A percentile compares a stretch with the other conserved stretches of the same genome.
phyloP scores from a whole-genome alignment of 192 early-diverging fungal genomes.

The Rhizophagus sp. region DNA sequence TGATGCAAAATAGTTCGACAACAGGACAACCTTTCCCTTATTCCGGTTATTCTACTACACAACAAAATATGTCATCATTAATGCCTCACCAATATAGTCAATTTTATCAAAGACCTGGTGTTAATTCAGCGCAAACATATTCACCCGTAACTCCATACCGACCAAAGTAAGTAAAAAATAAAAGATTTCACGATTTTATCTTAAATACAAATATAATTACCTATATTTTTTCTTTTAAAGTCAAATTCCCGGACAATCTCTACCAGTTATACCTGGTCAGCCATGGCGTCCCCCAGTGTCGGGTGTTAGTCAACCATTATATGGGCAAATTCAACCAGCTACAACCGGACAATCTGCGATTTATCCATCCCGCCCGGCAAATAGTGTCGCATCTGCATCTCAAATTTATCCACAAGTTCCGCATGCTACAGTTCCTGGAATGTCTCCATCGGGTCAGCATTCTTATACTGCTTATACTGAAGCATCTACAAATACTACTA shows the following conservation, averaged over 20 bases:
- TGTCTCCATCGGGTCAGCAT: slow-evolving; percentile 40
- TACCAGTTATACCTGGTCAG: slow-evolving; percentile 24
- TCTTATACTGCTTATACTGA: slow-evolving; percentile 27
- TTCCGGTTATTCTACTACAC: neutral
- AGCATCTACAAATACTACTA: slow-evolving; percentile 25
- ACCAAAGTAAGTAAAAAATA: slow-evolving; percentile 4
- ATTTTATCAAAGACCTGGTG: slow-evolving; percentile 46
- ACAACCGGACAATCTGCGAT: slow-evolving; percentile 19
- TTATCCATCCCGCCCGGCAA: slow-evolving; percentile 32
- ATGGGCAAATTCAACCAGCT: slow-evolving; percentile 12
- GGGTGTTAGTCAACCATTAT: neutral
- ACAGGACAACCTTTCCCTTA: neutral
- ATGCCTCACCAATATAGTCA: slow-evolving; percentile 59
- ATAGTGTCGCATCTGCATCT: slow-evolving; percentile 30
- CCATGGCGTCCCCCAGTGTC: slow-evolving; percentile 30
- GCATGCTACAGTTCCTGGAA: slow-evolving; percentile 34
- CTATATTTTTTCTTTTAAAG: neutral
- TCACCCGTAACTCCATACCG: slow-evolving; percentile 10
- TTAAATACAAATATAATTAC: neutral
- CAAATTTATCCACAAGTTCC: slow-evolving; percentile 44
- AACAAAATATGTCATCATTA: slow-evolving; percentile 35
- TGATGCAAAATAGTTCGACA: slow-evolving; percentile 39
- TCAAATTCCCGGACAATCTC: slow-evolving; percentile 1
- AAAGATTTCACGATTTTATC: neutral
- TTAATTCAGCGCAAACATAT: neutral